Percentiles rank a stretch among this genome's conserved stretches.
These are phyloP conservation scores for Symbiodinium natans DNA, from an alignment of 73 alveolate species.

Conservation along the genomic window DNA sequence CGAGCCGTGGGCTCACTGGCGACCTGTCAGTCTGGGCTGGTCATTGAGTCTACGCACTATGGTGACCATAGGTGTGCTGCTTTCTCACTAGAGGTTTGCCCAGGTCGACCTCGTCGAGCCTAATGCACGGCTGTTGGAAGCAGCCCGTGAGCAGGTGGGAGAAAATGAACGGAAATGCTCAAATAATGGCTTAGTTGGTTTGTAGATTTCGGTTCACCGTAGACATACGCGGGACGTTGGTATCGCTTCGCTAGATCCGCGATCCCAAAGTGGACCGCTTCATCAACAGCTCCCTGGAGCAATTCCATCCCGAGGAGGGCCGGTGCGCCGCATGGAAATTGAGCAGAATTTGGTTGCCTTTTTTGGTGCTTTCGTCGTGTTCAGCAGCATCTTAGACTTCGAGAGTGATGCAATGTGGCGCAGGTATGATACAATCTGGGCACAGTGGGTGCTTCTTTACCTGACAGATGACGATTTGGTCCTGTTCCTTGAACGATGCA, in stretches of 20 bases:
- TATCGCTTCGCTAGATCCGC: not conserved
- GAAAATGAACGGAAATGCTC: not conserved
- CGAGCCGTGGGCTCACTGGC: not conserved
- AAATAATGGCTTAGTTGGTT: not conserved
- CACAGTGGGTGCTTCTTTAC: constrained; percentile 86
- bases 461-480: constrained; percentile 82
- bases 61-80: not conserved
- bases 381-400: no score
- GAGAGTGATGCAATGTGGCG: not conserved
- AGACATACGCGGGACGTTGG: no score
- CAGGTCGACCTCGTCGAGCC: constrained; percentile 45
- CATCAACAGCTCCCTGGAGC: constrained; percentile 46
- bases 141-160: constrained; percentile 1
- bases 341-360: no score
- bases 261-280: constrained; percentile 48
- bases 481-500: constrained; percentile 61
- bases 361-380: no score
- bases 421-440: constrained; percentile 78
- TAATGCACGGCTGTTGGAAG: constrained; percentile 27
- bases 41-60: not conserved
- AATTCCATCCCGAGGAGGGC: constrained; percentile 56
- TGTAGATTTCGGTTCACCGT: not conserved
- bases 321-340: not conserved
- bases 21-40: not conserved
- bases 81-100: constrained; percentile 15